Conservation (phyloP, 352 stramenopile species). For the Globisporangium splendens region DNA sequence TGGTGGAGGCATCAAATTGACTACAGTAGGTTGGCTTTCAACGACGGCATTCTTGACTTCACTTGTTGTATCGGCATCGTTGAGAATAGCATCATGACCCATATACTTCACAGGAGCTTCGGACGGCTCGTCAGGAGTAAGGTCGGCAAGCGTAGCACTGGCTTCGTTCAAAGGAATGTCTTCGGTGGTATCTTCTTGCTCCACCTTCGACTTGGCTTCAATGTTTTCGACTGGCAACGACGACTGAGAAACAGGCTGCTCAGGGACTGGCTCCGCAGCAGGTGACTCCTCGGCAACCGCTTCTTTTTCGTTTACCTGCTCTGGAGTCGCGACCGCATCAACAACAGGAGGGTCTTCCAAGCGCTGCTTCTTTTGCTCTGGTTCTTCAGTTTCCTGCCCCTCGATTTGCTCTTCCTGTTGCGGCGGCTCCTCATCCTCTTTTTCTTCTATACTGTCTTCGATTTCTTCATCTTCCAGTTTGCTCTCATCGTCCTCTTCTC, state of each 20-base stretch:
- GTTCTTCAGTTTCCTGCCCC: constrained; percentile 24
- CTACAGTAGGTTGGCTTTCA: not conserved
- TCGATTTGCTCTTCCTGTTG: constrained; percentile 17
- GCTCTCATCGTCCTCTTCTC: constrained; percentile 20
- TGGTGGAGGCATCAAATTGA: not conserved
- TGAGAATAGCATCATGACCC: constrained; percentile 7
- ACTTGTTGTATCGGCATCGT: constrained; percentile 1
- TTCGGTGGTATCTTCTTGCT: constrained; percentile 1
- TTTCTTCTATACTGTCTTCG: constrained; percentile 21
- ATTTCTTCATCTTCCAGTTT: constrained; percentile 35
- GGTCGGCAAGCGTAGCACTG: constrained; percentile 12
- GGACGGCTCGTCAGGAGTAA: constrained; percentile 11
- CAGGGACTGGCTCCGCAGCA: not conserved
- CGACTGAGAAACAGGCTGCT: not conserved
- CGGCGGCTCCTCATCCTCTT: constrained; percentile 7
- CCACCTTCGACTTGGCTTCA: not conserved
- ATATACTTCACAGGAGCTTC: constrained; percentile 4
- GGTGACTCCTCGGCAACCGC: not conserved
- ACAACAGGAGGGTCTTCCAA: constrained; percentile 9
- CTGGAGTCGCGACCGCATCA: not conserved
- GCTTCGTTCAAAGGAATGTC: constrained; percentile 15
- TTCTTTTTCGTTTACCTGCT: constrained; percentile 5
- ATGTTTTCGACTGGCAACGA: not conserved
- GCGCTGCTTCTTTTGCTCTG: constrained; percentile 34
- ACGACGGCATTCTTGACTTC: not conserved